Evolutionary conservation across 2,329 filamentous ascomycete genomes (phyloP), one percentile per base, ranked within the genome.

Genomic region (Cylindrodendrum hubeiense): DNA sequence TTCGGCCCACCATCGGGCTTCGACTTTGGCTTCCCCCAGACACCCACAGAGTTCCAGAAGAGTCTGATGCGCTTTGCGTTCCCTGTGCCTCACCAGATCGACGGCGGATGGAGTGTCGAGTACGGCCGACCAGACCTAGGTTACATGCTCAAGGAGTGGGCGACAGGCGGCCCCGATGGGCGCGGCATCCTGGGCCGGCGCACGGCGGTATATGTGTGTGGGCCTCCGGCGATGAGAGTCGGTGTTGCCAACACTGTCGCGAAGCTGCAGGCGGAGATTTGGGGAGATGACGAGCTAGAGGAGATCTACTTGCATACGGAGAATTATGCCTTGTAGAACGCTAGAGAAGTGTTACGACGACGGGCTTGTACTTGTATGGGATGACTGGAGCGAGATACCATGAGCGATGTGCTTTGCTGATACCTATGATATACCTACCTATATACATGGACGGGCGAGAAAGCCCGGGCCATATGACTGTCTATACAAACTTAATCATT

Each of bases 301-400:
- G 95, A 98, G 86, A 92, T 98, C 59, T 98, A 95, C 78, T 80
- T 98, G 78, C 95, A 98, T 82, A 93, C 95, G 4, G 95, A 98
- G 84, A 98, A 98, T 79, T 98, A 97, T 82, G 93, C 94, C 55
- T 84, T 97, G 67, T 97, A 72, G 41, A 34, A 59, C 55, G 43
- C 12, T 15, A 51, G 8, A 26, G 24, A 21, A 33, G 50, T 53
- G 53, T 59, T 59, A 17, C n/a, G 28, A 50, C 46, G 39, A 24
- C 37, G 46, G 63, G 57, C 44, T n/a, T 73, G 69, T 71, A 71
- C 65, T 72, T 70, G 41, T 74, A 74, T 49, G 57, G 58, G 58
- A 56, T 55, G 65, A 62, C 37, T n/a, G 44, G 43, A 66, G 41
- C 61, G 63, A 56, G 72, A 75, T 75, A 75, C 73, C 73, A 75